Conservation (phyloP, 306 rosid species). For the Lathyrus tuberosus region DNA sequence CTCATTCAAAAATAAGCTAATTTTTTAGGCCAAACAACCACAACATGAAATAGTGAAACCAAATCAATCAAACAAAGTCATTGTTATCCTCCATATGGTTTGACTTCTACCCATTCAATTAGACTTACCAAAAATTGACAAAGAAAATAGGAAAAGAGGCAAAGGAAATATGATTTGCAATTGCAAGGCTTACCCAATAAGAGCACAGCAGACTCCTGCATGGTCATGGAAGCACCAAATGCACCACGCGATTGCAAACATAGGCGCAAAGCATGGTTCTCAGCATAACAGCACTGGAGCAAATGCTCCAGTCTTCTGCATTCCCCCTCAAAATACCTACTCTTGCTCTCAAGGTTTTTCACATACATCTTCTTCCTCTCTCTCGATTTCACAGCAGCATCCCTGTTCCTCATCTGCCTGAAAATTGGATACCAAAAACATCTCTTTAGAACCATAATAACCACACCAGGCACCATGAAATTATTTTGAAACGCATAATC, state of each 20-base stretch:
- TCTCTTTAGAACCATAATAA: slow-evolving; percentile 24
- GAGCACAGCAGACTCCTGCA: slow-evolving; percentile 99
- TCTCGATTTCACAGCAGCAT: slow-evolving; percentile 85
- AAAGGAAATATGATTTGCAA: slow-evolving; percentile 9
- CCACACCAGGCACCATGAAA: background rate
- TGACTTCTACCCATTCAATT: background rate
- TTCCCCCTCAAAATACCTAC: slow-evolving; percentile 84
- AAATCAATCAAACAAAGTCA: background rate
- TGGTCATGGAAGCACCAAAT: slow-evolving; percentile 66
- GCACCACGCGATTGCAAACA: slow-evolving; percentile 65
- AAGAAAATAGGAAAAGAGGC: background rate
- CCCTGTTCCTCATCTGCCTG: slow-evolving; percentile 95
- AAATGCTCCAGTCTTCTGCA: slow-evolving; percentile 81
- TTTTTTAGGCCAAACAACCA: background rate
- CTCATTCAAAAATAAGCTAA: slow-evolving; percentile 3
- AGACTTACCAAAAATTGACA: slow-evolving; percentile 1
- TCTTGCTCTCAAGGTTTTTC: slow-evolving; percentile 75
- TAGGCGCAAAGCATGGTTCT: slow-evolving; percentile 80
- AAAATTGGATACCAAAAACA: slow-evolving; percentile 18
- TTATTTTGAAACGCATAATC: background rate
- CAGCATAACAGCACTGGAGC: slow-evolving; percentile 86
- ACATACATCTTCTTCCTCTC: slow-evolving; percentile 85
- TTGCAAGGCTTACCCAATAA: slow-evolving; percentile 71
- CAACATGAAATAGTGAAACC: slow-evolving; percentile 26
- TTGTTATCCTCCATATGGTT: background rate